phyloP scores from a whole-genome alignment of 352 stramenopile species.

The Phytophthora niederhauseri region DNA sequence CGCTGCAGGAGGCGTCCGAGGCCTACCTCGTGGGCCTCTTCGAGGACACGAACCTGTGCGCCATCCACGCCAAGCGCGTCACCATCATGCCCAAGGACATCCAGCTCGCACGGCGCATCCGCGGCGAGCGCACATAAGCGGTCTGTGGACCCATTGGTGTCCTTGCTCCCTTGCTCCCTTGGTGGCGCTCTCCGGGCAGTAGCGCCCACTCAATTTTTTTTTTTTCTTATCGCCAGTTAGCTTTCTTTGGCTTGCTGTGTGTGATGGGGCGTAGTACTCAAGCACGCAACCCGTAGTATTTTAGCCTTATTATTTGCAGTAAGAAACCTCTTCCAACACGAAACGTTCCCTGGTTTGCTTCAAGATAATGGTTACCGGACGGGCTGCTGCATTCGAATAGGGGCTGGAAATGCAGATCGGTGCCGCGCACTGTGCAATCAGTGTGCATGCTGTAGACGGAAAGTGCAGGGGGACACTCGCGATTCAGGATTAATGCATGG shows the following conservation, averaged over 20 bases:
- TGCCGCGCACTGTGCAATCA: too few species aligned
- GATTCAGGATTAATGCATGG: neutral
- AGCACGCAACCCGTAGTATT: conserved; percentile 42
- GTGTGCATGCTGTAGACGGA: too few species aligned
- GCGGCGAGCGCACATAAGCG: conserved; percentile 87
- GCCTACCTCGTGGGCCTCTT: conserved; percentile 96
- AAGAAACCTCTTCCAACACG: conserved; percentile 32
- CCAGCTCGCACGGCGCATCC: conserved; percentile 93
- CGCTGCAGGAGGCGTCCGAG: conserved; percentile 93
- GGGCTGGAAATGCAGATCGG: too few species aligned
- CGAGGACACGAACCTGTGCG: conserved; percentile 96
- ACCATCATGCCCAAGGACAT: conserved; percentile 99
- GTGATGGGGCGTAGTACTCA: conserved; percentile 46
- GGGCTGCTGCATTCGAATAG: too few species aligned
- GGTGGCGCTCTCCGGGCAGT: neutral
- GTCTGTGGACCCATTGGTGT: conserved; percentile 2
- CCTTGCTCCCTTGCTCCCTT: neutral
- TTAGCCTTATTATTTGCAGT: conserved; percentile 56
- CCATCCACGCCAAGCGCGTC: conserved; percentile 96
- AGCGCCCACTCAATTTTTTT: conserved; percentile 11
- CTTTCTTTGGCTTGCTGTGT: conserved; percentile 40
- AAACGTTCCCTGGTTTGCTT: conserved; percentile 9
- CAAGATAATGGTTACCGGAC: neutral
- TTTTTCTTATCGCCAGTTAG: conserved; percentile 41
- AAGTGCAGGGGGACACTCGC: too few species aligned